These are phyloP conservation scores for Salix brachista DNA, from an alignment of 345 rosid genomes.

Conservation along the genomic window DNA sequence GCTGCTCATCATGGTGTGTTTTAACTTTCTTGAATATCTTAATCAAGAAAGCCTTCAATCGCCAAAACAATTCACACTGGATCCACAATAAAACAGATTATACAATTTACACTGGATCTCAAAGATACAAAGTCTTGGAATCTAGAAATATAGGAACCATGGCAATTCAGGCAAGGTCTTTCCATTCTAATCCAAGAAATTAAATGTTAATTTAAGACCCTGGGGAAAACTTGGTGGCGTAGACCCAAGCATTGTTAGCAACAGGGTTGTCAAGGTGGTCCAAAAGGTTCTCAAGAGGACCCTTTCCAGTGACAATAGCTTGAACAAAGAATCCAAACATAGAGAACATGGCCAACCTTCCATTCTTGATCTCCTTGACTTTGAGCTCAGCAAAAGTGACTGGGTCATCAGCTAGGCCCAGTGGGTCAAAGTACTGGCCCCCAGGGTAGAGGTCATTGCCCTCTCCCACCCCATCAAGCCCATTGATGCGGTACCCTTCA, in stretches of 20 bases:
- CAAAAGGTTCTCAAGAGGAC: conserved; percentile 84
- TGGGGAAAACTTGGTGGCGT: conserved; percentile 85
- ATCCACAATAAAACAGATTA: not conserved
- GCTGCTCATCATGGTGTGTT: not conserved
- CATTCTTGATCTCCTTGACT: conserved; percentile 96
- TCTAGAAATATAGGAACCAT: conserved; percentile 3
- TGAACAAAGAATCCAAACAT: conserved; percentile 99
- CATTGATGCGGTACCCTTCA: conserved; percentile 92
- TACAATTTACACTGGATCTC: conserved; percentile 1
- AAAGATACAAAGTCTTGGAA: not conserved
- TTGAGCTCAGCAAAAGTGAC: conserved; percentile 87
- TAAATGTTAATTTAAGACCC: conserved; percentile 45
- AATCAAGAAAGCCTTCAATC: not conserved
- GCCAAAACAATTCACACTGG: conserved; percentile 1
- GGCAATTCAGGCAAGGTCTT: not conserved
- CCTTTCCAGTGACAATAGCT: conserved; percentile 92
- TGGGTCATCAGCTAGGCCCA: conserved; percentile 87
- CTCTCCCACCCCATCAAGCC: conserved; percentile 90
- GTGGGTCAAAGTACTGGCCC: conserved; percentile 84
- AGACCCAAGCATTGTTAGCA: conserved; percentile 98
- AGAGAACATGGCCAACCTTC: conserved; percentile 92
- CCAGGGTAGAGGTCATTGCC: conserved; percentile 93
- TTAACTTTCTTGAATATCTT: not conserved
- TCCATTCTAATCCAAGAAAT: not conserved
- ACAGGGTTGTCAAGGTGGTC: conserved; percentile 96